A percentile compares a stretch with the other conserved stretches of the same genome.
Conservation (phyloP, 164 flowering plant genomes). For the Platanus orientalis region DNA sequence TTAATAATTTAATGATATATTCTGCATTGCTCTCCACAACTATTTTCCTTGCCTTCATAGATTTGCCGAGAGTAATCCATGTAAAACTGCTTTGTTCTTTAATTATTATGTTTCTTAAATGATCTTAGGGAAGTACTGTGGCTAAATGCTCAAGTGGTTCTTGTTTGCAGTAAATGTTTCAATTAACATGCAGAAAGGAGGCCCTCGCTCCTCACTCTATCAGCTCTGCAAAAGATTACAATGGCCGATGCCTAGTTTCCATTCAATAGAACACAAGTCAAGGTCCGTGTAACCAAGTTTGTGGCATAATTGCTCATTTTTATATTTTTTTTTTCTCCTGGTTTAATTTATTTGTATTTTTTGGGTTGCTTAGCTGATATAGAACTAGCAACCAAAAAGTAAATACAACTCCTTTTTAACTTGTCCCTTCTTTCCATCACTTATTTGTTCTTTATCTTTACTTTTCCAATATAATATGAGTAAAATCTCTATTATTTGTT, state of each 20-base stretch:
- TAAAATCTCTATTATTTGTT: background rate
- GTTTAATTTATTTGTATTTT: background rate
- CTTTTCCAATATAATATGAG: too few relatives aligned
- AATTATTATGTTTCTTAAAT: background rate
- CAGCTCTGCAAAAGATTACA: conserved; percentile 59
- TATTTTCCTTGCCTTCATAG: too few relatives aligned
- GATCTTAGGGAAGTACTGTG: background rate
- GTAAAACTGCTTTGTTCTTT: too few relatives aligned
- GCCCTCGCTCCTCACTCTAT: conserved; percentile 60
- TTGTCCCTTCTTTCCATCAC: too few relatives aligned
- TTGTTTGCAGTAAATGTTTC: conserved; percentile 40
- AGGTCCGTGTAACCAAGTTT: conserved; percentile 33
- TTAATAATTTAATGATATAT: too few relatives aligned
- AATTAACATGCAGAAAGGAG: conserved; percentile 71
- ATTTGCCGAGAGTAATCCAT: too few relatives aligned
- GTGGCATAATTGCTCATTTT: background rate
- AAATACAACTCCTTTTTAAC: background rate
- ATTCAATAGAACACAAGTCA: conserved; percentile 43
- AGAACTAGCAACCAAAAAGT: too few relatives aligned
- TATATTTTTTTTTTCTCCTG: background rate
- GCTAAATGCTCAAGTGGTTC: background rate
- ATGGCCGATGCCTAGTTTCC: conserved; percentile 78
- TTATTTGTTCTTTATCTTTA: too few relatives aligned
- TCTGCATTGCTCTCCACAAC: too few relatives aligned
- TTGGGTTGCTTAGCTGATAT: background rate